Percentiles rank a stretch among this genome's conserved stretches.
Evolutionary conservation across 1,139 yeast species (phyloP).

Genomic region (Taphrina confusa): DNA sequence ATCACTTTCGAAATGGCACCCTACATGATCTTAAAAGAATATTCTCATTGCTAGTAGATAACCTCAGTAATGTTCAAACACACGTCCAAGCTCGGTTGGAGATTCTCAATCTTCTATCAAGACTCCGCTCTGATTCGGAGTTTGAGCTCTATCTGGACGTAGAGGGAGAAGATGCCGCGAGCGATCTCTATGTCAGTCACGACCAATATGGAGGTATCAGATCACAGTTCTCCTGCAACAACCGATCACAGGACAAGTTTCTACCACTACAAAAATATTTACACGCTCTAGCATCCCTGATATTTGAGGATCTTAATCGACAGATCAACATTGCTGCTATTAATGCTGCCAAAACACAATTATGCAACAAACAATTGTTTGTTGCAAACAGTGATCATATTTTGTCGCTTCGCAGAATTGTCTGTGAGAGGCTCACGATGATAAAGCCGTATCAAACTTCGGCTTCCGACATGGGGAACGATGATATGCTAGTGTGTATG

Average conservation of each 20-base stretch:
- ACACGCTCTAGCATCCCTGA: constrained; percentile 42
- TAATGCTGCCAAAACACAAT: constrained; percentile 72
- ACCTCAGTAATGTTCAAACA: not conserved
- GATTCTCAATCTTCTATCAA: constrained; percentile 8
- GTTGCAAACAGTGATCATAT: constrained; percentile 53
- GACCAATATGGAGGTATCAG: constrained; percentile 12
- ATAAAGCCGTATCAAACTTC: constrained; percentile 51
- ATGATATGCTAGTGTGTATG: constrained; percentile 67
- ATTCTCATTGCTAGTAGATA: not conserved
- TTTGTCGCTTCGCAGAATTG: constrained; percentile 51
- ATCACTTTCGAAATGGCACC: too few species aligned
- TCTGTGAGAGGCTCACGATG: constrained; percentile 61
- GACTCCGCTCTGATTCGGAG: constrained; percentile 22
- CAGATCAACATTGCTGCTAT: constrained; percentile 67
- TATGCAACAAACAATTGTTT: constrained; percentile 64
- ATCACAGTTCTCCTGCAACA: constrained; percentile 1
- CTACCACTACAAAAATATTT: not conserved
- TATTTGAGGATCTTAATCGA: constrained; percentile 56
- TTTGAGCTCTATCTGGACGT: constrained; percentile 8
- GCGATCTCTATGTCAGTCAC: constrained; percentile 7
- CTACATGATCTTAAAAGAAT: too few species aligned
- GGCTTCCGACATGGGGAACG: constrained; percentile 50
- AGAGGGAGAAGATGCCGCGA: not conserved
- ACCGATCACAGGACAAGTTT: not conserved
- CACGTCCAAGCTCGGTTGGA: constrained; percentile 13